Evolutionary conservation across 2,329 filamentous ascomycete species (phyloP).

Genomic region (Penicillium sp.): DNA sequence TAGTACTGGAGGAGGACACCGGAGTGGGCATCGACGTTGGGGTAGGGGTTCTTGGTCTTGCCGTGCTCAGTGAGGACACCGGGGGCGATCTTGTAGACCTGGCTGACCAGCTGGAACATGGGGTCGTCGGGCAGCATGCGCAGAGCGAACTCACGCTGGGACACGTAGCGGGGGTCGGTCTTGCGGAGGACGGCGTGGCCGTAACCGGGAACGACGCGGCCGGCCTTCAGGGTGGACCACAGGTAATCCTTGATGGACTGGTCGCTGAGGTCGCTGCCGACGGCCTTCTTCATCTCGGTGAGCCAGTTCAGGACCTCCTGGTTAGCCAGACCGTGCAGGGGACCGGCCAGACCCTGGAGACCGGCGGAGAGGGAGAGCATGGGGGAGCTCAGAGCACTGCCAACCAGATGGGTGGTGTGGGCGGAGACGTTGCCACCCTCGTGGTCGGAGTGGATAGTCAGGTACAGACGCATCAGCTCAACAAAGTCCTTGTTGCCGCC

Average conservation of each 20-base stretch:
- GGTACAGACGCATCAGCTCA: conserved; percentile 97
- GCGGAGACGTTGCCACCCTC: conserved; percentile 98
- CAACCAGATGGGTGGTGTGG: conserved; percentile 97
- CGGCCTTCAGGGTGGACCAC: conserved; percentile 92
- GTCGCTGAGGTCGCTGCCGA: conserved; percentile 95
- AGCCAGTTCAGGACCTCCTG: conserved; percentile 99
- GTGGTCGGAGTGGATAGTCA: conserved; percentile 99
- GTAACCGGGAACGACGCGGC: conserved; percentile 96
- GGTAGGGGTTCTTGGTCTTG: conserved; percentile 99
- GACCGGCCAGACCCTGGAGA: conserved; percentile 95
- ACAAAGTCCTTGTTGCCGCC: conserved; percentile 93
- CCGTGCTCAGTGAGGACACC: conserved; percentile 98
- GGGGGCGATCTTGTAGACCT: conserved; percentile 99
- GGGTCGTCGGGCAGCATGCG: conserved; percentile 93
- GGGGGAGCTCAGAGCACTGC: conserved; percentile 92
- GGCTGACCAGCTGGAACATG: conserved; percentile 99
- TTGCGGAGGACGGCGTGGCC: conserved; percentile 99
- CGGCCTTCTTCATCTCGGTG: conserved; percentile 93
- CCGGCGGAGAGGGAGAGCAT: conserved; percentile 95
- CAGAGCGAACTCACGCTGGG: conserved; percentile 94
- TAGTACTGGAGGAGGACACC: conserved; percentile 99
- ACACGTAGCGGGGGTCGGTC: conserved; percentile 98
- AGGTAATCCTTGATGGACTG: conserved; percentile 97
- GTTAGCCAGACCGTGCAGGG: conserved; percentile 98
- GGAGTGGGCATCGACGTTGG: conserved; percentile 98